A percentile compares a stretch with the other conserved stretches of the same genome.
Evolutionary conservation across 768 basidiomycete species (phyloP).

Genomic region (Cystobasidium onofrii): DNA sequence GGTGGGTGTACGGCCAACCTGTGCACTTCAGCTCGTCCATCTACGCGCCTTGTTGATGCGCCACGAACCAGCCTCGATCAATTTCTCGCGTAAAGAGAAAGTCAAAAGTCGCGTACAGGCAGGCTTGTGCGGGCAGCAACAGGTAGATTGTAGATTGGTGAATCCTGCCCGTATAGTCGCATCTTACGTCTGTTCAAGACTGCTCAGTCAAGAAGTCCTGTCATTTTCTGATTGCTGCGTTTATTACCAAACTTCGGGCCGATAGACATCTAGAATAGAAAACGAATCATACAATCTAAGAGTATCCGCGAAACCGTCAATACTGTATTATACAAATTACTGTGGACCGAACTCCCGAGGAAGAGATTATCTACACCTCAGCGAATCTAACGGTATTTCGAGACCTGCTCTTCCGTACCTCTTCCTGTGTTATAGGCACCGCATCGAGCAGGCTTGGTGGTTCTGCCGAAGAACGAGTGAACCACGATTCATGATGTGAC

Average conservation of each 20-base stretch:
- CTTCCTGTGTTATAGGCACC: background rate
- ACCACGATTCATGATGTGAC: background rate
- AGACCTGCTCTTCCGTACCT: background rate
- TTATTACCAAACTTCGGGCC: too few relatives aligned
- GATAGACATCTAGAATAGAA: too few relatives aligned
- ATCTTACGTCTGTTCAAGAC: too few relatives aligned
- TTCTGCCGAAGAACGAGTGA: background rate
- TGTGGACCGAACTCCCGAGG: too few relatives aligned
- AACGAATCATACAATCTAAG: too few relatives aligned
- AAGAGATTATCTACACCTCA: background rate
- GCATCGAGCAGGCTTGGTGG: conserved; percentile 6
- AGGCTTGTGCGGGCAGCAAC: background rate
- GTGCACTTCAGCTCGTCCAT: background rate
- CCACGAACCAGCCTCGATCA: background rate
- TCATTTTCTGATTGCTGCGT: too few relatives aligned
- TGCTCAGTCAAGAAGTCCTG: too few relatives aligned
- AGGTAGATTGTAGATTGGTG: too few relatives aligned
- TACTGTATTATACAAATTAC: too few relatives aligned
- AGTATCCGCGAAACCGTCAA: too few relatives aligned
- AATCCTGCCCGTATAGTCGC: too few relatives aligned
- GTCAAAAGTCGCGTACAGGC: background rate
- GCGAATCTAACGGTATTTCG: background rate
- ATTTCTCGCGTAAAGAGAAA: background rate
- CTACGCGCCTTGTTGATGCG: background rate
- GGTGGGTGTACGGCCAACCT: background rate